Conservation (phyloP, 805 yeast genomes). For the Saccharomyces jurei region DNA sequence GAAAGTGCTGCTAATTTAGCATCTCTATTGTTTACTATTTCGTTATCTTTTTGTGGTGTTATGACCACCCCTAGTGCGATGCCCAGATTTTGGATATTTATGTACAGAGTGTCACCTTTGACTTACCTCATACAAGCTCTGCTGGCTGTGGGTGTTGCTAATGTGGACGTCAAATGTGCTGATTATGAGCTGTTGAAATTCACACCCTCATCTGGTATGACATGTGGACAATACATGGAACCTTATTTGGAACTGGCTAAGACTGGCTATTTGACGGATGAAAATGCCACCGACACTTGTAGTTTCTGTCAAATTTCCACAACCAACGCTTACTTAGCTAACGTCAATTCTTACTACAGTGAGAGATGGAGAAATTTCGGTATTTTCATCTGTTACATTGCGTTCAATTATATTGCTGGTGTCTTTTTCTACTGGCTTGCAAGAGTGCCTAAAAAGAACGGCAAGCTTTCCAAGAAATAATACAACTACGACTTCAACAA, state of each 20-base stretch:
- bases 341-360: slow-evolving; percentile 33
- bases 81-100: slow-evolving; percentile 76
- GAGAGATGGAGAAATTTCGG: slow-evolving; percentile 57
- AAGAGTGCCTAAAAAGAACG: slow-evolving; percentile 59
- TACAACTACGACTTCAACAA: background rate
- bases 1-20: slow-evolving; percentile 60
- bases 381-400: slow-evolving; percentile 45
- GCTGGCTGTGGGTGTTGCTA: slow-evolving; percentile 49
- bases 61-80: slow-evolving; percentile 48
- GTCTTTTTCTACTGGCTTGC: slow-evolving; percentile 50
- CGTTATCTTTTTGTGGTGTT: slow-evolving; percentile 73
- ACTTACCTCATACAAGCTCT: slow-evolving; percentile 56
- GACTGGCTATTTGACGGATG: slow-evolving; percentile 43
- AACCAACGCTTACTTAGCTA: slow-evolving; percentile 52
- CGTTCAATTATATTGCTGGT: slow-evolving; percentile 35
- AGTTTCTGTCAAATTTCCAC: slow-evolving; percentile 45
- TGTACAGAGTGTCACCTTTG: slow-evolving; percentile 71
- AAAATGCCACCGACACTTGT: slow-evolving; percentile 45
- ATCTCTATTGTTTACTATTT: slow-evolving; percentile 50
- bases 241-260: slow-evolving; percentile 30
- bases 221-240: slow-evolving; percentile 51
- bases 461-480: background rate
- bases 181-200: slow-evolving; percentile 40
- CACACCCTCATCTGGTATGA: slow-evolving; percentile 45
- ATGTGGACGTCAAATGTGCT: slow-evolving; percentile 41